Evolutionary conservation across 805 yeast genomes (phyloP).

Genomic region (Schwanniomyces sp.): DNA sequence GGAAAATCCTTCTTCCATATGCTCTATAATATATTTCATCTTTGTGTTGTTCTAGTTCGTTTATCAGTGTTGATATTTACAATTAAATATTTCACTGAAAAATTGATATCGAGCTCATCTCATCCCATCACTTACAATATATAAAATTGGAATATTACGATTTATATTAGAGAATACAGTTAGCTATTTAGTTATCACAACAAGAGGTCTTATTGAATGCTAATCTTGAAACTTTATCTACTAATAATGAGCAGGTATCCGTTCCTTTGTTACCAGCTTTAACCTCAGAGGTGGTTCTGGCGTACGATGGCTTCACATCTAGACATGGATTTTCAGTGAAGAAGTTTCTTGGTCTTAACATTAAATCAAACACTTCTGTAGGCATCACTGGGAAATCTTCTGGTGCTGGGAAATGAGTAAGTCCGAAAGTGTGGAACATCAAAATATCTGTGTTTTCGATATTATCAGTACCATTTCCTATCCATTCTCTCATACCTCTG

Average conservation of each 20-base stretch:
- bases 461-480: constrained; percentile 57
- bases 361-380: constrained; percentile 73
- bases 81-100: not conserved
- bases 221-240: constrained; percentile 40
- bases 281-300: constrained; percentile 41
- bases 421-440: constrained; percentile 79
- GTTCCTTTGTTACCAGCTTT: constrained; percentile 31
- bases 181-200: constrained; percentile 4
- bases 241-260: constrained; percentile 34
- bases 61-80: not conserved
- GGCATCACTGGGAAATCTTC: constrained; percentile 92
- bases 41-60: not conserved
- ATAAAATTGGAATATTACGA: not conserved
- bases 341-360: constrained; percentile 78
- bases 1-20: constrained; percentile 96
- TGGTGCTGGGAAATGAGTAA: constrained; percentile 85
- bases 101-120: not conserved
- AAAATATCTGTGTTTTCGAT: constrained; percentile 71
- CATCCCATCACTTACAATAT: not conserved
- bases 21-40: constrained; percentile 93
- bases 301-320: constrained; percentile 66
- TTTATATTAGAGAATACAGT: not conserved
- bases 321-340: constrained; percentile 76
- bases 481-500: constrained; percentile 68
- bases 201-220: constrained; percentile 31